Evolutionary conservation across 2,329 filamentous ascomycete species (phyloP).

Genomic region (Lachnellula willkommii): DNA sequence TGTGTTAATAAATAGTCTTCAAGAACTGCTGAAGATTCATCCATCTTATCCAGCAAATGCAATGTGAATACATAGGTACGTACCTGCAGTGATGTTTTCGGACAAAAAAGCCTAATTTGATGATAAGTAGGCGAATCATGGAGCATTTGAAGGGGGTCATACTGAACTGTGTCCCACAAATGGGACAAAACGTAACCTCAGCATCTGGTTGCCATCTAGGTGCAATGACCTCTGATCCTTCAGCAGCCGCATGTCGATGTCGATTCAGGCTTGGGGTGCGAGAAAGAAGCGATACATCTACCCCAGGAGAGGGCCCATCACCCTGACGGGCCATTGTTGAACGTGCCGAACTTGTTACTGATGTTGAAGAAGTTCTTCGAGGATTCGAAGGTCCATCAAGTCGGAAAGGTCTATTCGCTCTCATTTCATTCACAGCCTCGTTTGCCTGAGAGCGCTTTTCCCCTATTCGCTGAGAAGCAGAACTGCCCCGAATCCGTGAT

Average conservation of each 20-base stretch:
- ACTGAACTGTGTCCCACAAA: conserved; percentile 73
- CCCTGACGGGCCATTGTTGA: not conserved
- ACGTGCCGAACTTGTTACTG: not conserved
- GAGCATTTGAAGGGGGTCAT: conserved; percentile 3
- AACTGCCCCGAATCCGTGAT: conserved; percentile 5
- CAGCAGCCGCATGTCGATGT: not conserved
- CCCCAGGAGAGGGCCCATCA: not conserved
- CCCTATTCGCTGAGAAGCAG: conserved; percentile 1
- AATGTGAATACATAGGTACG: conserved; percentile 30
- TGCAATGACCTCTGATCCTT: conserved; percentile 41
- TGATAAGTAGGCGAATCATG: conserved; percentile 7
- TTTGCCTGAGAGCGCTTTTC: not conserved
- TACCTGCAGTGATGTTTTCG: conserved; percentile 90
- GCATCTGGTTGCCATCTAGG: conserved; percentile 86
- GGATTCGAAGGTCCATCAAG: not conserved
- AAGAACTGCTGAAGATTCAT: not conserved
- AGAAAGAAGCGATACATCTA: not conserved
- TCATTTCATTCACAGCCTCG: not conserved
- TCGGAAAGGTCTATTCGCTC: not conserved
- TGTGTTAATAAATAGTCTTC: conserved; percentile 1
- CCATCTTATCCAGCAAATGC: not conserved
- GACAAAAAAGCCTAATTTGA: conserved; percentile 56
- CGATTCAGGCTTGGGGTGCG: conserved; percentile 2
- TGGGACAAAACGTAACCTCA: conserved; percentile 77
- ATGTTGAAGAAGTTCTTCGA: conserved; percentile 1